Base-by-base conservation (phyloP, 768 basidiomycete genomes). In the Amanita phalloides region DNA sequence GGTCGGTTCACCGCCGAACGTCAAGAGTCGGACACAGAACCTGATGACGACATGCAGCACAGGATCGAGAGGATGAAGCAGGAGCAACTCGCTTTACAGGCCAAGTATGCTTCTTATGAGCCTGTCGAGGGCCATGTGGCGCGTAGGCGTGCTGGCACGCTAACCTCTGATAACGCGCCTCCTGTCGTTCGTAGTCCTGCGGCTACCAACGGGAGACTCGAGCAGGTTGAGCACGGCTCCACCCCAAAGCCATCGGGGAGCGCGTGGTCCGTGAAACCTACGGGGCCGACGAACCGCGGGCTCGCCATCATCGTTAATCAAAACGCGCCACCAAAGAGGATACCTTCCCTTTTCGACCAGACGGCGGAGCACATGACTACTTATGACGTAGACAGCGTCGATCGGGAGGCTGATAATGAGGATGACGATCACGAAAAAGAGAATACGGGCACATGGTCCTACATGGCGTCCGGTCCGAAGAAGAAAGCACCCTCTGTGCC, bases 361-460 rank as follows among this genome's bases (percentile, higher is more conserved):
- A 21, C 44, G 38, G 25, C 30, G 14, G 49, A 45, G 32, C 32
- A 37, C 9, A 20, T n/a, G 43, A 38, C 36, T 36, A 14, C 7
- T 11, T 32, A 26, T 17, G 51, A 52, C 21, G 33, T 26, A 13
- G 43, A 42, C 9, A 33, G 20, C 11, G 35, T 36, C 8, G 43
- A 52, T 45, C 43, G 23, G 8, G 30, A 42, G 21, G 23, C 42
- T 28, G 42, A 45, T 23, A 37, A 41, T 25, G 49, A 43, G 21
- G 51, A 52, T 14, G 51, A 52, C 33, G 49, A 51, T n/a, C 13
- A 45, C 4, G 51, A 52, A 33, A 45, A 45, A 25, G 51, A 52
- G 26, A 52, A 45, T 21, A 13, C 43, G 2, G 41, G 39, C 25
- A 43, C 43, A 7, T 52, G 43, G 51, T 45, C 51, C 3, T 11